Evolutionary conservation across 257 asterid genomes (phyloP), one percentile per base, ranked within the genome.

Genomic region (Gentiana straminea): DNA sequence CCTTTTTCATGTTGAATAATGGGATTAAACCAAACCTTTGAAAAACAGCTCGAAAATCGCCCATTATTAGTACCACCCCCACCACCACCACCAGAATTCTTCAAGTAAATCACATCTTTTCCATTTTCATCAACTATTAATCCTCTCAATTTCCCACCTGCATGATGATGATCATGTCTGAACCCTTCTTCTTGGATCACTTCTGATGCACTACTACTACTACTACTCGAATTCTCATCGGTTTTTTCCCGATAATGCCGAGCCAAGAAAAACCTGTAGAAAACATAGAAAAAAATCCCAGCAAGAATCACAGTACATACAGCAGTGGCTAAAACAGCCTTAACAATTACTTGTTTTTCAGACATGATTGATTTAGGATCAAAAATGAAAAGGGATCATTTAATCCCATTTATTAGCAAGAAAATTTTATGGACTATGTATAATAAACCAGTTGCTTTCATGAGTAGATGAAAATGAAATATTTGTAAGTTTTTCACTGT

Each of bases 1-100:
- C 69, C 73, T 64, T 82, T 84, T 62, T 81, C 84, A 46, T 77
- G 84, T 58, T 74, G 84, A 8, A 56, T 60, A 59, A 77, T 76
- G 4, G 83, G 89, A 75, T 83, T 81, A 64, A 52, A 65, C 91
- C 94, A 85, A 59, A 81, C 84, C 82, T 81, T 85, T 0, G 94
- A 79, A 52, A 81, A 81, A 51, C 86, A 74, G 13, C 79, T 66
- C 5, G 75, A 36, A 46, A 72, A 52, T 11, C 72, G 58, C n/a
- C 75, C 69, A 24, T 24, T 24, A 24, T 24, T 24, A 24, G 24
- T 24, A 24, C 24, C 24, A 24, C 24, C 24, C 24, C 24, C 24
- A 24, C 24, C 24, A 24, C 46, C 46, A 7, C 51, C 73, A 5
- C 77, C 78, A 13, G 70, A 35, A 60, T 54, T 78, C 60, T 86